Evolutionary conservation across 148 eudicot species (phyloP), one percentile per base, ranked within the genome.

Genomic region (Selenicereus undatus): DNA sequence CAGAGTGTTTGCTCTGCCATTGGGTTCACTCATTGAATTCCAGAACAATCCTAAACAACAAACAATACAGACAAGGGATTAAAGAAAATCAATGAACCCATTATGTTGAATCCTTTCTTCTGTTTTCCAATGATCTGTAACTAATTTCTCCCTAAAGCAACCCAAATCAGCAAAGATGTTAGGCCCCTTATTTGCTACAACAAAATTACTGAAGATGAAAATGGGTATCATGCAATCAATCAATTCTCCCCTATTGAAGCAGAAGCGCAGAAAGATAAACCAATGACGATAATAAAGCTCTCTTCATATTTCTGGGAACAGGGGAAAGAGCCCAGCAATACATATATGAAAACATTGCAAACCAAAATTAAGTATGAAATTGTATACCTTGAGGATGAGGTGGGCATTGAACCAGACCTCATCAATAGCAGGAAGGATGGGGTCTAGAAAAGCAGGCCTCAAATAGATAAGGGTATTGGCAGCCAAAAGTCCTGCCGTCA

Each of bases 381-480:
- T 30, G 17, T 54, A 51, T 80, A 82, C 90, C 90, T 88, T 86
- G 68, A 88, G 80, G 65, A 88, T 86, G 22, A 84, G 81, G 81
- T 86, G 81, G 13, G 89, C 75, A 76, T 88, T 88, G 82, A 86
- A 88, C 81, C 82, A 82, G 76, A 88, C 90, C 68, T 84, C 81
- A 71, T 82, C 71, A 20, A 88, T 73, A 48, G 43, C 27, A 1
- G 90, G 90, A 42, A 88, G 78, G 18, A 88, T 65, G 81, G 84
- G 58, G 56, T 84, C 80, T 2, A 88, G 76, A 79, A 88, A 86
- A 84, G 86, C 81, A 56, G 90, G 90, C 68, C 89, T 88, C 45
- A 88, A 73, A 73, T 88, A 88, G 35, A 88, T 84, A 48, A 88
- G 84, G 51, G 90, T 86, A 69, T 88, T 88, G 64, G 87, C 87